Conservation (phyloP, 805 yeast species). For the Komagataella populi region DNA sequence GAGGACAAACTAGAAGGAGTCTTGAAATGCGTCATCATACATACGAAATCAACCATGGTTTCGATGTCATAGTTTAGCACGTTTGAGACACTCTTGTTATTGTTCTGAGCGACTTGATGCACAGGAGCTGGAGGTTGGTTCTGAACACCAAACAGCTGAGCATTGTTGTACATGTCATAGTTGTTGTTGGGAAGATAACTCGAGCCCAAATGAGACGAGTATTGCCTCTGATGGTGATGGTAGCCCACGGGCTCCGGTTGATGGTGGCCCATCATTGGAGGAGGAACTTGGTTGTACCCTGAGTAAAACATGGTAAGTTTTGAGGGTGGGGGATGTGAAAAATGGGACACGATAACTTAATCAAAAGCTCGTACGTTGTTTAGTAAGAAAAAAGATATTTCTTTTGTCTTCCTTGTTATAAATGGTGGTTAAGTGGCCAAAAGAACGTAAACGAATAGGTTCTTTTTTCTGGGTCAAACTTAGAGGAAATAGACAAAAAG, state of each 20-base stretch:
- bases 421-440: neutral
- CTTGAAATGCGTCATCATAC: constrained; percentile 43
- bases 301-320: neutral
- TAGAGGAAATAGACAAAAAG: neutral
- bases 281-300: neutral
- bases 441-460: neutral
- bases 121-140: neutral
- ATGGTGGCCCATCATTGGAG: neutral
- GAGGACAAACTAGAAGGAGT: constrained; percentile 36
- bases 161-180: constrained; percentile 4
- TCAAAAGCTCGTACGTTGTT: constrained; percentile 22
- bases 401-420: neutral
- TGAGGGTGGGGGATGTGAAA: neutral
- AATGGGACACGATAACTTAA: constrained; percentile 22
- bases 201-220: neutral
- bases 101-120: neutral
- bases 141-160: neutral
- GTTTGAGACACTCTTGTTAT: constrained; percentile 44
- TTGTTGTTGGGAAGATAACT: constrained; percentile 1
- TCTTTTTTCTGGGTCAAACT: neutral
- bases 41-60: constrained; percentile 67
- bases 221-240: neutral
- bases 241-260: neutral
- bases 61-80: constrained; percentile 70
- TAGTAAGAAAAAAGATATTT: neutral